A percentile compares a stretch with the other conserved stretches of the same genome.
Evolutionary conservation across 805 yeast genomes (phyloP).

Genomic region (Wickerhamiella azyma): DNA sequence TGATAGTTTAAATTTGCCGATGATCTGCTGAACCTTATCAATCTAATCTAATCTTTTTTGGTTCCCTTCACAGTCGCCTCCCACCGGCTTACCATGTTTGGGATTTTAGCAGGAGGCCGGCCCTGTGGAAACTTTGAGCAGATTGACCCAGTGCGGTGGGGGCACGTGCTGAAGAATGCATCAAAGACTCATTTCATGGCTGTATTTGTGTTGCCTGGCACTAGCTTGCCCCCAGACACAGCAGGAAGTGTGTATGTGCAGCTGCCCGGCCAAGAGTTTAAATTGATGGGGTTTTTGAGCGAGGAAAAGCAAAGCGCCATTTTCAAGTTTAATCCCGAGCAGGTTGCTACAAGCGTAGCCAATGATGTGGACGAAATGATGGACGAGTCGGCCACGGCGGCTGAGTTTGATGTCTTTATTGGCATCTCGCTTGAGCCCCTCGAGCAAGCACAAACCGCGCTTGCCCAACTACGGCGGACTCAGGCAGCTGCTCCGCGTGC

Average conservation of each 20-base stretch:
- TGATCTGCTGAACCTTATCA: neutral
- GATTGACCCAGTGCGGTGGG: conserved; percentile 54
- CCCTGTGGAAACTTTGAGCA: conserved; percentile 40
- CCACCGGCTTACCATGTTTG: conserved; percentile 39
- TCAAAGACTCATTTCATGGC: conserved; percentile 64
- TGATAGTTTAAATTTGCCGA: no score
- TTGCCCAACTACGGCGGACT: conserved; percentile 32
- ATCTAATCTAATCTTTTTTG: no score
- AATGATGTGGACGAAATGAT: conserved; percentile 43
- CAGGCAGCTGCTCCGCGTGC: conserved; percentile 15
- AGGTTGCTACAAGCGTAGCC: conserved; percentile 13
- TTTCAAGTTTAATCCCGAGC: conserved; percentile 51
- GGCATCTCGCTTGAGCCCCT: conserved; percentile 89
- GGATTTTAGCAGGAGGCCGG: conserved; percentile 63
- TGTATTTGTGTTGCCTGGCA: conserved; percentile 72
- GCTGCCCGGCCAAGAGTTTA: conserved; percentile 41
- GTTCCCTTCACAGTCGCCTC: neutral
- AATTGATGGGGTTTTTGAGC: conserved; percentile 27
- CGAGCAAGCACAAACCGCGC: conserved; percentile 45
- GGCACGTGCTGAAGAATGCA: conserved; percentile 48
- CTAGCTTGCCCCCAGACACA: conserved; percentile 48
- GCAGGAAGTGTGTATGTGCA: conserved; percentile 86
- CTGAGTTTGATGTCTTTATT: conserved; percentile 33
- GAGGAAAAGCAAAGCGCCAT: conserved; percentile 76
- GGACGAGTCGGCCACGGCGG: conserved; percentile 35